Evolutionary conservation across 2,329 filamentous ascomycete species (phyloP), one percentile per base, ranked within the genome.

Genomic region (Fusarium ramigenum): DNA sequence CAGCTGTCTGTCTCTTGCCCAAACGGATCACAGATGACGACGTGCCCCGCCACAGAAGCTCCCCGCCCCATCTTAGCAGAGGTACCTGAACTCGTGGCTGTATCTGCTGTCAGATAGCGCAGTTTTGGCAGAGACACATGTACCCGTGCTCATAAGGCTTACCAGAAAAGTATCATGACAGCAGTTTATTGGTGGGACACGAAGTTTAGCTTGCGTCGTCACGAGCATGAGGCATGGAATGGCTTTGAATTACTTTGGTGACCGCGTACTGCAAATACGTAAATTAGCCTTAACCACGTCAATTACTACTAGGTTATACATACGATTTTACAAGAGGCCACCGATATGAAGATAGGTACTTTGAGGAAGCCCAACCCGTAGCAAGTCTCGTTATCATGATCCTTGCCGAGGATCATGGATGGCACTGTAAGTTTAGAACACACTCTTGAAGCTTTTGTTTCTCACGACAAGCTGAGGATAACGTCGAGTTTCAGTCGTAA

Each of bases 11-110:
- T 72, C 57, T 66, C 72, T 66, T 73, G 49, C 72, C 72, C 54
- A 66, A 74, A 74, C 46, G 60, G 69, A 72, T 54, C 63, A 73
- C 63, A 54, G 74, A 76, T 76, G 74, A 76, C 74, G 74, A 76
- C 74, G 71, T 76, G 69, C 74, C 74, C 74, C 74, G 74, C 74
- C 74, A 75, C 74, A 59, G 28, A 21, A 61, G 37, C 60, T 61
- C 47, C 60, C 66, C 61, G 49, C 69, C 30, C 44, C 40, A 42
- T 61, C 40, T 69, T 74, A 72, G 57, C 30, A 60, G 56, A 11
- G 59, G 66, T 75, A 73, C 73, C 54, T 69, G n/a, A 30, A 14
- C 39, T 50, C 37, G 40, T 56, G 54, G 37, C 25, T 37, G 39
- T 21, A 34, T 37, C 36, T 19, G 42, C 36, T 60, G 49, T 16